Base-by-base conservation (phyloP, 257 asterid genomes). In the Nyctanthes arbortristis region DNA sequence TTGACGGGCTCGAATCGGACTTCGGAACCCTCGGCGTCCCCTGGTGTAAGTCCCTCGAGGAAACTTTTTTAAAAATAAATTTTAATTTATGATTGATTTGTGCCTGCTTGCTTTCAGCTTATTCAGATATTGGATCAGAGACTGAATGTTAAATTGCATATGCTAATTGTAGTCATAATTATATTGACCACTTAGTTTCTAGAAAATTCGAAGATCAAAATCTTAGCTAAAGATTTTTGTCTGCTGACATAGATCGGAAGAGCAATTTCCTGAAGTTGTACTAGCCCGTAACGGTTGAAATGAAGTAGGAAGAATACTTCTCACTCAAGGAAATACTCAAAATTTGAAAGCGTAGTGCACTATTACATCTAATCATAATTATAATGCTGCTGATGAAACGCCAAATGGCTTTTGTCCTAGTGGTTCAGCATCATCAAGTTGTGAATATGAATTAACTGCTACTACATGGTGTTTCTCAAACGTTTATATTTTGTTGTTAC, bases 21-120 rank as follows among this genome's bases (percentile, higher is more conserved):
- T 94, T 91, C 67, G 97, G 95, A 79, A 85, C 91, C 77, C 96
- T 94, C 32, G 99, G 99, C 33, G 97, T 94, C 75, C 97, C 97
- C 79, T 94, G 96, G 95, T 94, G 99, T 94, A 88, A 82, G 96
- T 68, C 43, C 58, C 58, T 22, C 27, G 2, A 5, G 22, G 14
- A 49, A 5, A 35, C 6, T 57, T n/a, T 67, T 57, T 70, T 54
- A n/a, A n/a, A n/a, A n/a, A n/a, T n/a, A n/a, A n/a, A n/a, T n/a
- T 13, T 65, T 4, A 13, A 13, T 28, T 25, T 2, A 60, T 7
- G 27, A 33, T 13, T 31, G 56, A 12, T 3, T 24, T 8, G 13
- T 22, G 16, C n/a, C 20, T 35, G 20, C 61, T 61, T 27, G 54
- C 49, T 34, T 47, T 58, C 58, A 6, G 27, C 29, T 30, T 22